Evolutionary conservation across 2,329 filamentous ascomycete genomes (phyloP), one percentile per base, ranked within the genome.

Genomic region (Incumbomyces lentus): DNA sequence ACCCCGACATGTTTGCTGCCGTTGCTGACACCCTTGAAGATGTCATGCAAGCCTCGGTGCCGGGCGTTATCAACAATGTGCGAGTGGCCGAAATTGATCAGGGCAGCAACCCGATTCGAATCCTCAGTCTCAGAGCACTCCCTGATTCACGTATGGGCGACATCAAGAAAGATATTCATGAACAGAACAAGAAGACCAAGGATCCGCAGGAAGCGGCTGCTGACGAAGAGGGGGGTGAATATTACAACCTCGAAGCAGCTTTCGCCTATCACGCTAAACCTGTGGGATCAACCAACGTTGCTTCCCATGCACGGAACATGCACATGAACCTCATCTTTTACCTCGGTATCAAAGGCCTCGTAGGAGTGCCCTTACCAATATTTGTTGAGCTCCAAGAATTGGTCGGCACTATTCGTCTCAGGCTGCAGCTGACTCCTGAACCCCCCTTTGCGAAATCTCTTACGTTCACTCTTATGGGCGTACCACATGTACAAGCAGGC

Each of bases 311-410:
- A 5, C 79, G 84, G 55, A 96, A 95, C 62, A 95, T 95, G 86
- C 89, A 94, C 59, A 95, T 95, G 87, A 84, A 93, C 58, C 68
- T 96, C 12, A 79, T 95, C 7, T 96, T 98, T 63, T 96, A 95
- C 54, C 75, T 96, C 1, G 92, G 92, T 48, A 71, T 94, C 60
- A 87, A 85, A 60, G 89, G 89, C 0, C 72, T 95, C 4, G 92
- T 95, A 55, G 89, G 89, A 22, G 81, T 95, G 0, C 88, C 88
- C 0, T 72, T 95, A 16, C 88, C 87, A 0, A 84, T 94, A 40
- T 93, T 83, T 60, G 87, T 94, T 47, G 89, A 95, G 64, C 72
- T 96, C n/a, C 81, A 85, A 55, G 83, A 87, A 14, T 72, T 96
- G n/a, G 84, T 96, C 17, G 87, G 86, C 1, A 96, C 90, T 0